Percentiles rank a stretch among this genome's conserved stretches.
Conservation (phyloP, 441 rosid species). For the Adansonia grandidieri region DNA sequence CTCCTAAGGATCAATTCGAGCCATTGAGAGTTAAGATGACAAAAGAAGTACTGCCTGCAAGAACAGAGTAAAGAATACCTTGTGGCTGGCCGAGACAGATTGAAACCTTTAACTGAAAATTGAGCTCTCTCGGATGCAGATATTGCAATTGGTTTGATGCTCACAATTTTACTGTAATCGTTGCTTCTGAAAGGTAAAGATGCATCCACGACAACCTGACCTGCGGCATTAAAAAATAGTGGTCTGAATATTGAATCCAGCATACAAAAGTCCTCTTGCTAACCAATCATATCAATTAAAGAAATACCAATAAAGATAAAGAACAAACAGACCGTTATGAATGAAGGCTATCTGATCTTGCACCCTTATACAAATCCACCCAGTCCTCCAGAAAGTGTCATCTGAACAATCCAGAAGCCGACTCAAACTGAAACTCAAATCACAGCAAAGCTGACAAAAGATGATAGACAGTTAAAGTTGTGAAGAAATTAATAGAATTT, state of each 20-base stretch:
- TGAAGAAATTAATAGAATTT: slow-evolving; percentile 7
- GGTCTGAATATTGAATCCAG: slow-evolving; percentile 22
- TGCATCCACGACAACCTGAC: slow-evolving; percentile 75
- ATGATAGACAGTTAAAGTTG: background rate
- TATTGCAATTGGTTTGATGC: slow-evolving; percentile 79
- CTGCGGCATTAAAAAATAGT: slow-evolving; percentile 44
- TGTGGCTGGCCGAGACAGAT: slow-evolving; percentile 62
- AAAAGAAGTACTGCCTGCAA: slow-evolving; percentile 3
- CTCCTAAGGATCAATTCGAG: background rate
- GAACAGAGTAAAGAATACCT: slow-evolving; percentile 47
- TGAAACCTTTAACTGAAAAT: slow-evolving; percentile 77
- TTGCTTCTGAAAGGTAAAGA: slow-evolving; percentile 61
- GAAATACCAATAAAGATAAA: slow-evolving; percentile 12
- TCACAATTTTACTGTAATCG: slow-evolving; percentile 58
- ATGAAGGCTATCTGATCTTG: slow-evolving; percentile 58
- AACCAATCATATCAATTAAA: slow-evolving; percentile 9
- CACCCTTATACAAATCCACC: no score
- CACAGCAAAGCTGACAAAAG: slow-evolving; percentile 60
- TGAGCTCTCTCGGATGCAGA: slow-evolving; percentile 59
- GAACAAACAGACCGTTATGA: slow-evolving; percentile 59
- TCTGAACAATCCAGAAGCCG: no score
- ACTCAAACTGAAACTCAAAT: slow-evolving; percentile 40
- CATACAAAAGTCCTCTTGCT: background rate
- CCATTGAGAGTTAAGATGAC: background rate
- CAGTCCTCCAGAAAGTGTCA: no score